Evolutionary conservation across 2,329 filamentous ascomycete species (phyloP), one percentile per base, ranked within the genome.

Genomic region (Clathrospora elynae): DNA sequence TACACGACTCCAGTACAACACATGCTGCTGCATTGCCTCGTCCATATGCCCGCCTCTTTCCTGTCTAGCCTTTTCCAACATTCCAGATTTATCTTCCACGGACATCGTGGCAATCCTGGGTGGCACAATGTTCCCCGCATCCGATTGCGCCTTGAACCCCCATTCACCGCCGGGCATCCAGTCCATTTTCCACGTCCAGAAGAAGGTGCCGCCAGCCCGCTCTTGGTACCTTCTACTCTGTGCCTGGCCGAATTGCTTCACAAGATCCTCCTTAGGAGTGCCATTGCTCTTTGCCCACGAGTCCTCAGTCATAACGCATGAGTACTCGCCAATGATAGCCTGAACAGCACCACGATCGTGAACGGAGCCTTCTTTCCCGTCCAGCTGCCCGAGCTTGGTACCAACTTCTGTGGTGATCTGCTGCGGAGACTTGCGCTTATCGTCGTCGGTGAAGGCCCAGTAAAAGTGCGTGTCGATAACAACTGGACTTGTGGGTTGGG

Each of bases 111-210:
- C 67, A 43, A 34, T 78, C 51, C 1, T 53, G 53, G 41, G 78
- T 62, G 39, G 68, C 59, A 24, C 53, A 38, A 23, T 79, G 73
- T 55, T 57, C 2, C 68, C 64, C 14, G 71, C 72, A 14, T 77
- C 73, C 6, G 71, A 73, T 64, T 80, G 78, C 24, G 77, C 72
- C 13, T 73, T 72, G 64, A 83, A 82, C 0, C 80, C 80, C 81
- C 81, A 83, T 61, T 81, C 80, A 9, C 79, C 80, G 9, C 79
- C 80, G n/a, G 75, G 74, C 74, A 80, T 80, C 79, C 80, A 83
- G 50, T 80, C 74, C 79, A 83, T 83, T 40, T 80, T 80, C 57
- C 73, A 78, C 0, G 80, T 83, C 81, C 80, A 83, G 67, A 83
- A 84, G 55, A 76, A 82, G 20, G 71, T 72, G 1, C 80, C 81